Evolutionary conservation across 495 filamentous ascomycete species (phyloP).

Genomic region (Talaromyces nanjingensis): DNA sequence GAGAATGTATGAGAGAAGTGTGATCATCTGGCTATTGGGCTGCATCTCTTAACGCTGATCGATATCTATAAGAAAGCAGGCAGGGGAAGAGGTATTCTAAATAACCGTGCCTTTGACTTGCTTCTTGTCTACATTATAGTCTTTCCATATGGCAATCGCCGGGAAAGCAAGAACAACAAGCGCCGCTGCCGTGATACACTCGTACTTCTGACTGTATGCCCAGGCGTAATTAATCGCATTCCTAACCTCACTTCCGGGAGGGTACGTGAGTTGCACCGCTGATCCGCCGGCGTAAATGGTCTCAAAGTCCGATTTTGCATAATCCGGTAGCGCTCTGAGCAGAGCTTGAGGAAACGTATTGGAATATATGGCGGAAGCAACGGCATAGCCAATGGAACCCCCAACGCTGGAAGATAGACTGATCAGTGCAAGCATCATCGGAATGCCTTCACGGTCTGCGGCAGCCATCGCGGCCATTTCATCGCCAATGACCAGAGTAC

Average conservation of each 20-base stretch:
- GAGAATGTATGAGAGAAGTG: no score
- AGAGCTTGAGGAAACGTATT: slow-evolving; percentile 52
- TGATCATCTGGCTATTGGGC: no score
- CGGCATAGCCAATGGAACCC: slow-evolving; percentile 52
- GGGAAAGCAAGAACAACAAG: slow-evolving; percentile 16
- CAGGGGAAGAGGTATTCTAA: neutral
- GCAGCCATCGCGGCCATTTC: slow-evolving; percentile 65
- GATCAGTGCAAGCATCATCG: slow-evolving; percentile 52
- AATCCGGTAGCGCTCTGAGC: slow-evolving; percentile 1
- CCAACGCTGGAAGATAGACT: slow-evolving; percentile 55
- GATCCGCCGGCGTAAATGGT: slow-evolving; percentile 7
- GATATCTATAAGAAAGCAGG: no score
- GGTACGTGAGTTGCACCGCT: slow-evolving; percentile 9
- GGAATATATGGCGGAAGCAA: slow-evolving; percentile 57
- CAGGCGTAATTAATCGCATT: slow-evolving; percentile 15
- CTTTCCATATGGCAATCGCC: slow-evolving; percentile 15
- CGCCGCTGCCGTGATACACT: slow-evolving; percentile 13
- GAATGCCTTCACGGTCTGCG: slow-evolving; percentile 50
- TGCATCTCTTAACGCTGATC: no score
- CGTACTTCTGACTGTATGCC: slow-evolving; percentile 13
- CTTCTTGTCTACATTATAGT: slow-evolving; percentile 17
- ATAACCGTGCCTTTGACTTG: slow-evolving; percentile 17
- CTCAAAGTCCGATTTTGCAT: neutral
- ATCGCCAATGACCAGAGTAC: slow-evolving; percentile 54
- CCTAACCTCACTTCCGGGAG: slow-evolving; percentile 5